phyloP scores from a whole-genome alignment of 2,329 filamentous ascomycete species.

The Pseudocercospora crystallina region DNA sequence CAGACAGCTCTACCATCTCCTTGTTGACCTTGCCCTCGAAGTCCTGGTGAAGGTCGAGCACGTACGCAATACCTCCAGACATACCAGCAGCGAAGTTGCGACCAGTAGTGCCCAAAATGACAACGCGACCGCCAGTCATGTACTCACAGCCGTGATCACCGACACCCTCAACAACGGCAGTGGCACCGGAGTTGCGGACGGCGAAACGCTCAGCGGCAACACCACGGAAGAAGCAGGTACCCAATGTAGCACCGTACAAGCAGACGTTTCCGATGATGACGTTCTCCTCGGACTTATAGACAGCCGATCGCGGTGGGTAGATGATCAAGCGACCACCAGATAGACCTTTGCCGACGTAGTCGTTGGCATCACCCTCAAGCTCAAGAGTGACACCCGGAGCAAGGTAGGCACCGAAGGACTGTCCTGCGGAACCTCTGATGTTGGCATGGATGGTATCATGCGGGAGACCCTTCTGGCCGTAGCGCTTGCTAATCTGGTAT shows the following conservation, averaged over 20 bases:
- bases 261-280: constrained; percentile 91
- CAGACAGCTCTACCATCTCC: constrained; percentile 92
- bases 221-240: constrained; percentile 95
- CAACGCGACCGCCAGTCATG: constrained; percentile 93
- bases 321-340: constrained; percentile 91
- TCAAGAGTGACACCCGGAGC: constrained; percentile 92
- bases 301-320: constrained; percentile 84
- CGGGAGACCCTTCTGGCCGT: constrained; percentile 83
- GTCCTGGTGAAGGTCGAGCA: constrained; percentile 85
- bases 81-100: constrained; percentile 98
- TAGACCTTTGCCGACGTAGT: constrained; percentile 94
- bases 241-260: constrained; percentile 87
- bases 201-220: constrained; percentile 94
- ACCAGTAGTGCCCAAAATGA: constrained; percentile 83
- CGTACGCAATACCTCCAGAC: constrained; percentile 96
- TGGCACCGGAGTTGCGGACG: constrained; percentile 93
- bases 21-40: constrained; percentile 92
- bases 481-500: constrained; percentile 91
- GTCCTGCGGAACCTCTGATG: constrained; percentile 92
- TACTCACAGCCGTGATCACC: constrained; percentile 98
- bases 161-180: constrained; percentile 91
- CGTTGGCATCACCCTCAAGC: constrained; percentile 92
- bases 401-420: constrained; percentile 93
- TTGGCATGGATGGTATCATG: constrained; percentile 94
- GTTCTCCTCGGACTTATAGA: constrained; percentile 96